These are phyloP conservation scores for Furcasterigmium furcatum DNA, from an alignment of 2,329 filamentous ascomycete species.

Conservation along the genomic window DNA sequence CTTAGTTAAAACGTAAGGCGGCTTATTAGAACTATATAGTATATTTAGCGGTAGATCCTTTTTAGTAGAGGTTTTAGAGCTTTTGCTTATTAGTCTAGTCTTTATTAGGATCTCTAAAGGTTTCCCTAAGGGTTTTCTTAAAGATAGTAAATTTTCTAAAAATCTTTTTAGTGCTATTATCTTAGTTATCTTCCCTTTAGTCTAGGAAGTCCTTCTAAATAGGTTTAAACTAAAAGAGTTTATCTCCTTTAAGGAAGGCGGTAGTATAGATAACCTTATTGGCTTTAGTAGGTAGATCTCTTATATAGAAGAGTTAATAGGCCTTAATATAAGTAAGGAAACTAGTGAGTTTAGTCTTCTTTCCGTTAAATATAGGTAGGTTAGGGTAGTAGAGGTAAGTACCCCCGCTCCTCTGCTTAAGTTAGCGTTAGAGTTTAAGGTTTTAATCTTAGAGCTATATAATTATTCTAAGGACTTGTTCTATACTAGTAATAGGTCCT, in stretches of 20 bases:
- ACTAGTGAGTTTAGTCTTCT: background rate
- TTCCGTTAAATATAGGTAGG: background rate
- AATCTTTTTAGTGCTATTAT: background rate
- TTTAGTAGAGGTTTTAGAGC: background rate
- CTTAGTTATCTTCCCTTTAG: background rate
- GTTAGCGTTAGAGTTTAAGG: no score
- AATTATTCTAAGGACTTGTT: no score
- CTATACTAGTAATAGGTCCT: no score
- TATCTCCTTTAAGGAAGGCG: background rate
- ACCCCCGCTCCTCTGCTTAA: no score
- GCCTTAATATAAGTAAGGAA: background rate
- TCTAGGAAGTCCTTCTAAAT: background rate
- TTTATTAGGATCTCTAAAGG: conserved; percentile 3
- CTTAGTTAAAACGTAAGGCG: background rate
- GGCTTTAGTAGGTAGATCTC: no score
- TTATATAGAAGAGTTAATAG: no score
- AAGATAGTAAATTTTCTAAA: background rate
- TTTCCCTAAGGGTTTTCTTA: background rate
- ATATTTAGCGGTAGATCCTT: background rate
- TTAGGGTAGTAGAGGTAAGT: background rate
- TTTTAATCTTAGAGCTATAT: no score
- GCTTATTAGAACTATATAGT: background rate
- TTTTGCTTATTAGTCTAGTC: background rate
- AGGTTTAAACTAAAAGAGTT: background rate
- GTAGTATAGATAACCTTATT: no score